phyloP scores from a whole-genome alignment of 83 land plant genomes.

The Isoetes engelmannii region DNA sequence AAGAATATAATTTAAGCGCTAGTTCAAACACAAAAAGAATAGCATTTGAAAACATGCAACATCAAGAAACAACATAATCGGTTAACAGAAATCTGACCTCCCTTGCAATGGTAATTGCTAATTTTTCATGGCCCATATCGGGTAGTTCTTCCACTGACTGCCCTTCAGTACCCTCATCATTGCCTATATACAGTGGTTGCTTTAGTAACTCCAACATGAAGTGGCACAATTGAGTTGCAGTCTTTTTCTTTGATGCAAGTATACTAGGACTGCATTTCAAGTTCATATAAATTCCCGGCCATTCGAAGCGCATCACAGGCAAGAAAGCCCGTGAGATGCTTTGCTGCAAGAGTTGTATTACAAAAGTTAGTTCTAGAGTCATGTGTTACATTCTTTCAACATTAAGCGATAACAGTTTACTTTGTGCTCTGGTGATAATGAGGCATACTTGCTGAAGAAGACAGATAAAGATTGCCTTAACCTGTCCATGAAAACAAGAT shows the following conservation, averaged over 20 bases:
- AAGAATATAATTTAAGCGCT: not conserved
- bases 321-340: constrained; percentile 64
- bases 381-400: not conserved
- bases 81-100: constrained; percentile 48
- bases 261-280: constrained; percentile 35
- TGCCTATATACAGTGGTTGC: constrained; percentile 37
- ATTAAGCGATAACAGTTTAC: constrained; percentile 20
- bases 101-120: constrained; percentile 70
- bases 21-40: not conserved
- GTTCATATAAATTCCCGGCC: constrained; percentile 83
- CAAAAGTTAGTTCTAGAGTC: not conserved
- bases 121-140: constrained; percentile 61
- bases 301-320: constrained; percentile 68
- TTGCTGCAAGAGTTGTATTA: constrained; percentile 38
- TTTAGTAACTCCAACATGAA: constrained; percentile 91
- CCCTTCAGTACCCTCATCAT: constrained; percentile 10
- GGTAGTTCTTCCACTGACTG: constrained; percentile 8
- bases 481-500: constrained; percentile 29
- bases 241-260: constrained; percentile 57
- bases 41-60: not conserved
- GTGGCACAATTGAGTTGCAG: constrained; percentile 58
- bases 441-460: constrained; percentile 82
- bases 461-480: constrained; percentile 81
- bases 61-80: not conserved
- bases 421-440: constrained; percentile 68